phyloP scores from a whole-genome alignment of 129 eudicot species.

The Oenanthe sinensis region DNA sequence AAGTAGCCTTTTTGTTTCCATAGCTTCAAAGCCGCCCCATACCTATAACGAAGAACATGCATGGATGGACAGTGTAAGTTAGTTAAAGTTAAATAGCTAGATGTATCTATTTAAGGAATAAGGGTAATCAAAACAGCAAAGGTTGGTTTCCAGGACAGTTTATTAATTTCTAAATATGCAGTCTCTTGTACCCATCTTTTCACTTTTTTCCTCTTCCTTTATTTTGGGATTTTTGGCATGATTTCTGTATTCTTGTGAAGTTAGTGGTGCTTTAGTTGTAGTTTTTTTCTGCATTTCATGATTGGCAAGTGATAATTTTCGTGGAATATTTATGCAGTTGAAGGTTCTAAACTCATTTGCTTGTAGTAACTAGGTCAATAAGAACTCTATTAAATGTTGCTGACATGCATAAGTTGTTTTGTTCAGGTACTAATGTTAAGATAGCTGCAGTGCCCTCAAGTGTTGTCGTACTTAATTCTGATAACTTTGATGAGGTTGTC shows the following conservation, averaged over 20 bases:
- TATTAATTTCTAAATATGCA: neutral
- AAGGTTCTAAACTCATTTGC: neutral
- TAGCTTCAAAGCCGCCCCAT: neutral
- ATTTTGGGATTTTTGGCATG: neutral
- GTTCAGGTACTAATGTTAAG: conserved; percentile 88
- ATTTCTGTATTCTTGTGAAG: neutral
- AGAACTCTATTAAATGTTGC: neutral
- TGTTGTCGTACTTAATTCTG: conserved; percentile 76
- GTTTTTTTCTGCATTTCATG: neutral
- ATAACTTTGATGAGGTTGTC: conserved; percentile 81
- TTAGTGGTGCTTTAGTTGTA: neutral
- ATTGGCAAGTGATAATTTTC: neutral
- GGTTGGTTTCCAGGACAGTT: neutral
- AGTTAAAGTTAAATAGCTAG: neutral
- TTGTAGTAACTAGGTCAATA: neutral
- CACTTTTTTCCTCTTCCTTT: neutral
- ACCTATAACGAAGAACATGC: neutral
- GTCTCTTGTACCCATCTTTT: neutral
- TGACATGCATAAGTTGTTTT: conserved; percentile 10
- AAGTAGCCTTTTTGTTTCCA: neutral
- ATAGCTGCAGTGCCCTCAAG: conserved; percentile 75
- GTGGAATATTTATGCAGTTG: neutral
- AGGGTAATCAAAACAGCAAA: neutral
- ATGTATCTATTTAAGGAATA: neutral
- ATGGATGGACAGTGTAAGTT: neutral